These are phyloP conservation scores for Trypanosoma melophagium DNA, from an alignment of 208 protist species.

Conservation along the genomic window DNA sequence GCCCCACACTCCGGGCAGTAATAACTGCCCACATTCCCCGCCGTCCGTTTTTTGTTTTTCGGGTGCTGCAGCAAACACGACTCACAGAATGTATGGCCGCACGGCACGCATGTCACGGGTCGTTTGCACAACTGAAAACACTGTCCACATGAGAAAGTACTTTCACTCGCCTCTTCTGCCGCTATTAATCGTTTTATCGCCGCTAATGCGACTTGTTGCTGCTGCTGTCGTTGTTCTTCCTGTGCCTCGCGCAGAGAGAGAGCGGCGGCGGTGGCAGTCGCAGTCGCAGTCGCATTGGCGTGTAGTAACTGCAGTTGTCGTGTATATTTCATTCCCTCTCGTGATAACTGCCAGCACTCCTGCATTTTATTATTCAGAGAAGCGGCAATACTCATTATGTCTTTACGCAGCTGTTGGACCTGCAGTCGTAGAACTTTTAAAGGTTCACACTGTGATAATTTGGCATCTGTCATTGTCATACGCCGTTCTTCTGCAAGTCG, in stretches of 20 bases:
- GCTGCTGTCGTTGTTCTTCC: neutral
- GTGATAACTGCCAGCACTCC: too few species aligned
- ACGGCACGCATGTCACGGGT: conserved; percentile 80
- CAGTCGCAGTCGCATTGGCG: too few species aligned
- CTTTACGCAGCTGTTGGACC: too few species aligned
- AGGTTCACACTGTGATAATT: too few species aligned
- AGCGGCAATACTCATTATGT: too few species aligned
- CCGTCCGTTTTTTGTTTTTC: conserved; percentile 31
- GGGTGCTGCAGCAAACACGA: conserved; percentile 54
- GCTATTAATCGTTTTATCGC: conserved; percentile 45
- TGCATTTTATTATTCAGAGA: too few species aligned
- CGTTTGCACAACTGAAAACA: conserved; percentile 63
- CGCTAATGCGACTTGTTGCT: neutral
- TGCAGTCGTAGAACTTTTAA: too few species aligned
- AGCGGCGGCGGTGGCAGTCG: too few species aligned
- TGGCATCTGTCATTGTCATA: too few species aligned
- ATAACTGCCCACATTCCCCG: neutral
- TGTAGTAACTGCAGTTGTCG: too few species aligned
- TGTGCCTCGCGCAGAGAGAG: neutral
- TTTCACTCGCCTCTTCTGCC: conserved; percentile 79
- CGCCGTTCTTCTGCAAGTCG: too few species aligned
- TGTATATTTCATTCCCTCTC: too few species aligned
- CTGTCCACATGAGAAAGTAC: conserved; percentile 60
- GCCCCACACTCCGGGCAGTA: conserved; percentile 35
- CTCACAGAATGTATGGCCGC: conserved; percentile 83